Conservation (phyloP, 2,329 filamentous ascomycete species). For the Penicillium sumatraense region DNA sequence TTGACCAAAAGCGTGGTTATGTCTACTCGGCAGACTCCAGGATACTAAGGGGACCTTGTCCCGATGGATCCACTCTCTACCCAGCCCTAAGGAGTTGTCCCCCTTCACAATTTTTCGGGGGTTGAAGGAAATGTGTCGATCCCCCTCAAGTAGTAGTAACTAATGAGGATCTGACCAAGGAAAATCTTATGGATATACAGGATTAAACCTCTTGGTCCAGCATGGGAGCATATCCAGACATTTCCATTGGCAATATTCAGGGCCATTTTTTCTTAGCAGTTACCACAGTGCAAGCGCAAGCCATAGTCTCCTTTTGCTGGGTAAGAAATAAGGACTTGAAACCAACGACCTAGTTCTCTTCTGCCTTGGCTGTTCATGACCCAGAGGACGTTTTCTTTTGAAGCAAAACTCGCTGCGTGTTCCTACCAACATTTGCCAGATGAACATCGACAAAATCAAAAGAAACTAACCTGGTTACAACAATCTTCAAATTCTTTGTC, state of each 20-base stretch:
- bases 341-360: no score
- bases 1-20: slow-evolving; percentile 16
- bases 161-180: not conserved
- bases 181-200: not conserved
- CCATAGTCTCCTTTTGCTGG: no score
- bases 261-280: not conserved
- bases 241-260: not conserved
- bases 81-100: not conserved
- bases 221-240: not conserved
- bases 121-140: not conserved
- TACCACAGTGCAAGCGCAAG: no score
- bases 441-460: not conserved
- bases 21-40: no score
- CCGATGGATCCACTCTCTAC: not conserved
- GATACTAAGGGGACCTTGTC: no score
- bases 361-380: no score
- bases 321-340: no score
- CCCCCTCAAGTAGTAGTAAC: not conserved
- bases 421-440: no score
- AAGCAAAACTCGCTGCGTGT: no score
- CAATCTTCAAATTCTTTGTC: not conserved
- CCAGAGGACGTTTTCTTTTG: no score
- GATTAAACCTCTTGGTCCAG: not conserved
- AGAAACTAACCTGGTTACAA: not conserved
- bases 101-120: not conserved